These are phyloP conservation scores for Remersonia thermophila DNA, from an alignment of 2,329 filamentous ascomycete species.

Conservation along the genomic window DNA sequence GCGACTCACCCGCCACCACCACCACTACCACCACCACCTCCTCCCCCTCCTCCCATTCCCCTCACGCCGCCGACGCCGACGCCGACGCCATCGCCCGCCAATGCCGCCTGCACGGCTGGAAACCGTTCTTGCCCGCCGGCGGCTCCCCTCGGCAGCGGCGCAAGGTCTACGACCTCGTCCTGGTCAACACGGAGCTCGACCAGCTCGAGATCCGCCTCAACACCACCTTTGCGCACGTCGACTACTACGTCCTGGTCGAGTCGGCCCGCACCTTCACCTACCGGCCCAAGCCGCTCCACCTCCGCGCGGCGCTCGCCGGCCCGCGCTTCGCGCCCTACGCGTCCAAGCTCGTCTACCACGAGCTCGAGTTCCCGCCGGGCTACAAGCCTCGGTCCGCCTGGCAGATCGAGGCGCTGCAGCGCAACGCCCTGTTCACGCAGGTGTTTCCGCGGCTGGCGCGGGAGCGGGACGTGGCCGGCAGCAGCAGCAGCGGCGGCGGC, in stretches of 20 bases:
- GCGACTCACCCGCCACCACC: too few species aligned
- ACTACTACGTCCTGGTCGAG: constrained; percentile 55
- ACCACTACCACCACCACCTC: too few species aligned
- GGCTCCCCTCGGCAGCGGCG: constrained; percentile 24
- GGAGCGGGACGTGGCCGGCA: too few species aligned
- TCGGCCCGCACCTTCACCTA: constrained; percentile 46
- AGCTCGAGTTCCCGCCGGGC: constrained; percentile 33
- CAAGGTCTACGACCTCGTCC: constrained; percentile 49
- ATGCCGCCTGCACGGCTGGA: constrained; percentile 29
- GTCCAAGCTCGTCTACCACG: constrained; percentile 49
- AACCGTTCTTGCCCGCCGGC: constrained; percentile 19
- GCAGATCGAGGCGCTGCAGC: constrained; percentile 40
- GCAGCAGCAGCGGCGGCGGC: too few species aligned
- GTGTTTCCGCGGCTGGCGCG: constrained; percentile 39
- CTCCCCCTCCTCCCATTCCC: neutral
- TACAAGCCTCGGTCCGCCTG: constrained; percentile 30
- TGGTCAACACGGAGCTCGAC: constrained; percentile 52
- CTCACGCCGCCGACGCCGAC: neutral
- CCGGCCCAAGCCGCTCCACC: constrained; percentile 38
- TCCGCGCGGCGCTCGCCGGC: constrained; percentile 40
- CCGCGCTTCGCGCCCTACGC: constrained; percentile 40
- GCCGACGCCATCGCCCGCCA: constrained; percentile 6
- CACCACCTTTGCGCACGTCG: constrained; percentile 43
- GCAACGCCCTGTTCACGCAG: constrained; percentile 45
- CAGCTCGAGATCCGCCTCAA: constrained; percentile 53